A percentile compares a stretch with the other conserved stretches of the same genome.
phyloP scores from a whole-genome alignment of 192 early-diverging fungal genomes.

The Coemansia sp. region DNA sequence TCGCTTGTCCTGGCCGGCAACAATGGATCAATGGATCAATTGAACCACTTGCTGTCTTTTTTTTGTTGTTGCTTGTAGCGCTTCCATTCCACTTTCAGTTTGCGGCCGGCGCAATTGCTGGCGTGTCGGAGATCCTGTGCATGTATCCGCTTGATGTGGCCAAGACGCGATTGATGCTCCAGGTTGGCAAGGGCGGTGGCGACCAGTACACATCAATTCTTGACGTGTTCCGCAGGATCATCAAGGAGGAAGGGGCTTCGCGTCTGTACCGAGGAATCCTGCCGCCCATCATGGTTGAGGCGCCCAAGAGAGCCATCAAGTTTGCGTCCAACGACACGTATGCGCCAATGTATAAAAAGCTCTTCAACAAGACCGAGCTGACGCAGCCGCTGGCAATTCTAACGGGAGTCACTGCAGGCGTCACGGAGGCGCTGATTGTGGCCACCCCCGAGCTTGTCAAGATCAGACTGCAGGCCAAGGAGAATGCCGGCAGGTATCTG shows the following conservation, averaged over 20 bases:
- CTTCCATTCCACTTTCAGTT: slow-evolving; percentile 82
- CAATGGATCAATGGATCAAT: too few species aligned
- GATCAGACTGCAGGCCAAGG: slow-evolving; percentile 92
- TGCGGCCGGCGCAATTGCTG: slow-evolving; percentile 75
- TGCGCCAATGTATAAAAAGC: slow-evolving; percentile 62
- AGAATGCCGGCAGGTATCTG: slow-evolving; percentile 79
- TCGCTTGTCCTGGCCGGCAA: background rate
- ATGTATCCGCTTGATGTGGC: slow-evolving; percentile 96
- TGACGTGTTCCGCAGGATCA: slow-evolving; percentile 66
- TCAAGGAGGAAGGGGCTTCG: slow-evolving; percentile 66
- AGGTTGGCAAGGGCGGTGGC: slow-evolving; percentile 59
- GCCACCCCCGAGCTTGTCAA: slow-evolving; percentile 93
- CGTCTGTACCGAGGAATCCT: slow-evolving; percentile 90
- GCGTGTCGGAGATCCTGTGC: slow-evolving; percentile 87
- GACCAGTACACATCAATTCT: slow-evolving; percentile 65
- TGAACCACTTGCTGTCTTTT: background rate
- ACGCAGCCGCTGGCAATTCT: slow-evolving; percentile 74
- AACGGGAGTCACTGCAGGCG: slow-evolving; percentile 87
- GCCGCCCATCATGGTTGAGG: slow-evolving; percentile 96
- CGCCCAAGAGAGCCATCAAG: slow-evolving; percentile 96
- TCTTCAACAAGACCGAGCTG: slow-evolving; percentile 74
- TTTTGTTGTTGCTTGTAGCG: slow-evolving; percentile 42
- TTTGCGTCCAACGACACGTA: slow-evolving; percentile 95
- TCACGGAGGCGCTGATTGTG: slow-evolving; percentile 90
- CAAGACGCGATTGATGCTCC: slow-evolving; percentile 93